Evolutionary conservation across 805 yeast genomes (phyloP).

Genomic region (Candida arabinofermentans): DNA sequence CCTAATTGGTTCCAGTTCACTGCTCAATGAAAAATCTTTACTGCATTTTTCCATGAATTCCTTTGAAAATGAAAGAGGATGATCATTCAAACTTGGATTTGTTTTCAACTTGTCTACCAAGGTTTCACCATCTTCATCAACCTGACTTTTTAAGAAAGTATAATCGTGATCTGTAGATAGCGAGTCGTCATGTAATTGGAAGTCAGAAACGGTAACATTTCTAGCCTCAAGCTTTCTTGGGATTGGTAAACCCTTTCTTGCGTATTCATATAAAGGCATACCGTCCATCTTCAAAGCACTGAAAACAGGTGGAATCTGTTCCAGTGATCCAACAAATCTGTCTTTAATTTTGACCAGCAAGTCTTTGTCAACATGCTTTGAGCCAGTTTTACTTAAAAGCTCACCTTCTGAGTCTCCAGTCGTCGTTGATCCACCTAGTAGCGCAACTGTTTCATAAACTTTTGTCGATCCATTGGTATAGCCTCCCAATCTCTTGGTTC

Average conservation of each 20-base stretch:
- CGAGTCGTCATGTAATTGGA: constrained; percentile 52
- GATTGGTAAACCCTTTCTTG: constrained; percentile 78
- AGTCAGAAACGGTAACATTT: constrained; percentile 54
- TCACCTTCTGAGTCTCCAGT: constrained; percentile 94
- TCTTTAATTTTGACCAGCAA: constrained; percentile 45
- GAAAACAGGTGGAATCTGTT: constrained; percentile 92
- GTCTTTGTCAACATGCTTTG: constrained; percentile 53
- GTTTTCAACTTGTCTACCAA: constrained; percentile 33
- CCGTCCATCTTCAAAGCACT: constrained; percentile 95
- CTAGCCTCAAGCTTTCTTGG: constrained; percentile 82
- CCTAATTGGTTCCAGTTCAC: constrained; percentile 38
- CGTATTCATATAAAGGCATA: constrained; percentile 89
- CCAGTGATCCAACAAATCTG: constrained; percentile 74
- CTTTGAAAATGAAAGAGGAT: constrained; percentile 54
- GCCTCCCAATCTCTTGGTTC: constrained; percentile 75
- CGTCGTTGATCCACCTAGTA: constrained; percentile 87
- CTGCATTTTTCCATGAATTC: constrained; percentile 47
- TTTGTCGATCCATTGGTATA: constrained; percentile 75
- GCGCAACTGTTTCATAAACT: constrained; percentile 76
- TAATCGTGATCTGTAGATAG: constrained; percentile 55
- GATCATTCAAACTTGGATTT: constrained; percentile 60
- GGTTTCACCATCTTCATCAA: constrained; percentile 46
- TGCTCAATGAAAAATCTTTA: constrained; percentile 29
- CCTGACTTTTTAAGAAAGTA: constrained; percentile 37
- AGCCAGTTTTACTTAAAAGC: constrained; percentile 53